phyloP scores from a whole-genome alignment of 805 yeast species.

The Scheffersomyces stipitis region DNA sequence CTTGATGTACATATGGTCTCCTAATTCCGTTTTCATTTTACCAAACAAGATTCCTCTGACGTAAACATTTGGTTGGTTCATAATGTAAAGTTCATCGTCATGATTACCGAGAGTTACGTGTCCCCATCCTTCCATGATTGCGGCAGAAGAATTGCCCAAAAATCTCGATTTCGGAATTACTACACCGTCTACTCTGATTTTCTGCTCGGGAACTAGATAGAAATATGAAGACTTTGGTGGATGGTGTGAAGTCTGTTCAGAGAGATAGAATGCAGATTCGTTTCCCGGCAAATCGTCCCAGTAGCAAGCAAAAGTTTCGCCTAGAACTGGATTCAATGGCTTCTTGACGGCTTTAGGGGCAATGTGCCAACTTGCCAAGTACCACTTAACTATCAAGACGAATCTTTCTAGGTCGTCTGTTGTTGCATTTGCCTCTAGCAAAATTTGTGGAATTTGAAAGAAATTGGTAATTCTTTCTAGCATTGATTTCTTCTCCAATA shows the following conservation, averaged over 20 bases:
- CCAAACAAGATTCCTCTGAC: conserved; percentile 94
- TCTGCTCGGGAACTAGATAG: conserved; percentile 76
- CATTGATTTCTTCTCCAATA: conserved; percentile 93
- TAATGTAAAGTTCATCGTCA: conserved; percentile 67
- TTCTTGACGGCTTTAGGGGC: conserved; percentile 98
- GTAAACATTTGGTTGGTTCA: conserved; percentile 95
- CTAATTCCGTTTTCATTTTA: conserved; percentile 82
- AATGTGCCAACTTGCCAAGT: conserved; percentile 95
- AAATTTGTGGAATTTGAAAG: conserved; percentile 73
- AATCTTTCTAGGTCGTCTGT: conserved; percentile 68
- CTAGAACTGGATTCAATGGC: conserved; percentile 92
- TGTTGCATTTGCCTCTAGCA: conserved; percentile 64
- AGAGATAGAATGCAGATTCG: conserved; percentile 71
- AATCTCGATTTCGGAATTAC: conserved; percentile 85
- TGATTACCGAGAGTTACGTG: conserved; percentile 66
- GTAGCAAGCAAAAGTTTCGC: conserved; percentile 86
- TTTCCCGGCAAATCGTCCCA: conserved; percentile 82
- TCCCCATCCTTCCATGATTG: conserved; percentile 92
- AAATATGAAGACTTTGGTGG: conserved; percentile 98
- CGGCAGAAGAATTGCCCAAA: conserved; percentile 94
- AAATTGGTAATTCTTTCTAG: conserved; percentile 91
- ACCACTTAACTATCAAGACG: conserved; percentile 78
- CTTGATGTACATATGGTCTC: conserved; percentile 82
- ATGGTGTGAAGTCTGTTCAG: conserved; percentile 97
- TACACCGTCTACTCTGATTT: conserved; percentile 85